Percentiles rank a stretch among this genome's conserved stretches.
Conservation (phyloP, 495 filamentous ascomycete genomes). For the Achaetomiella virescens region DNA sequence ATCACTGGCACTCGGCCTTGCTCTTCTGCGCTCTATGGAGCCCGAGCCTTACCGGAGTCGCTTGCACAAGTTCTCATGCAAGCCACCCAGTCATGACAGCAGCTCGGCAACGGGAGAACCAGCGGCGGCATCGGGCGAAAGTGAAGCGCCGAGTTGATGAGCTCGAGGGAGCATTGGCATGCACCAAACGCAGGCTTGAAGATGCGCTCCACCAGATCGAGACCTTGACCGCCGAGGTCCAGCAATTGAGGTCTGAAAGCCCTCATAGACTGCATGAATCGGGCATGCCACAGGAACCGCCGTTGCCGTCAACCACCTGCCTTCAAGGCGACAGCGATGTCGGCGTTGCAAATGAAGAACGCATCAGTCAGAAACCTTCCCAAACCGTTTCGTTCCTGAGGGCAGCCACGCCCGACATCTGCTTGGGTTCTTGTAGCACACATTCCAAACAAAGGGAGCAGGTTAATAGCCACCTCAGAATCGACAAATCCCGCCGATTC, state of each 20-base stretch:
- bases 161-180: slow-evolving; percentile 17
- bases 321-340: neutral
- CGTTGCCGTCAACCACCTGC: neutral
- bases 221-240: slow-evolving; percentile 17
- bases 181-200: slow-evolving; percentile 14
- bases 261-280: too few relatives aligned
- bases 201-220: slow-evolving; percentile 17
- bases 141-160: slow-evolving; percentile 23
- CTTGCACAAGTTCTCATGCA: slow-evolving; percentile 22
- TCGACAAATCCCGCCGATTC: too few relatives aligned
- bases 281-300: neutral
- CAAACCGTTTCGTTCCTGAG: too few relatives aligned
- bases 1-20: too few relatives aligned
- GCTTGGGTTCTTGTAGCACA: too few relatives aligned
- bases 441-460: too few relatives aligned
- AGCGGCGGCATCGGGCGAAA: slow-evolving; percentile 29
- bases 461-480: too few relatives aligned
- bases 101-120: slow-evolving; percentile 26
- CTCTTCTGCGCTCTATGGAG: too few relatives aligned
- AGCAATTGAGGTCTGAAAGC: neutral
- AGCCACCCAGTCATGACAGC: slow-evolving; percentile 21
- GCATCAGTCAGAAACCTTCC: too few relatives aligned
- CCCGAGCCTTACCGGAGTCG: neutral
- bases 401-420: too few relatives aligned
- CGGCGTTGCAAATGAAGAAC: too few relatives aligned